These are phyloP conservation scores for Mycena vulgaris DNA, from an alignment of 768 basidiomycete species.

Conservation along the genomic window DNA sequence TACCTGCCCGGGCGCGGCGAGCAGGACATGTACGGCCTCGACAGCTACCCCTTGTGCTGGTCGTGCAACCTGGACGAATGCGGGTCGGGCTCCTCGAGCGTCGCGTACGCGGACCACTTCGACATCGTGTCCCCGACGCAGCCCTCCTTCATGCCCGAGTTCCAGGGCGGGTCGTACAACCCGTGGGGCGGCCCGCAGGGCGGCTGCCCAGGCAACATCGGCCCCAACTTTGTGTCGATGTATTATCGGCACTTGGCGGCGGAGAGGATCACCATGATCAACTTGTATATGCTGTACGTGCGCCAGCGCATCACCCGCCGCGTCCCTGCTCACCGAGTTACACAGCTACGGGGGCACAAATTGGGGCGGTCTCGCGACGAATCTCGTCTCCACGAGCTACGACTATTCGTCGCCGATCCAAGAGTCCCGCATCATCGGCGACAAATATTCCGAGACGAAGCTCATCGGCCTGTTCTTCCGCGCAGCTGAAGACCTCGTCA, in stretches of 20 bases:
- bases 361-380: conserved; percentile 35
- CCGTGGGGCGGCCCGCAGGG: conserved; percentile 33
- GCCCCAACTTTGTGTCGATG: conserved; percentile 31
- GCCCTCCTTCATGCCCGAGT: conserved; percentile 35
- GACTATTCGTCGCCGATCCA: conserved; percentile 70
- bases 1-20: conserved; percentile 31
- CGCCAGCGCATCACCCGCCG: not conserved
- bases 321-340: not conserved
- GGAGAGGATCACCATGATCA: conserved; percentile 27
- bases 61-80: conserved; percentile 35
- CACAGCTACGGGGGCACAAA: conserved; percentile 27
- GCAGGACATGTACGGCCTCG: conserved; percentile 32
- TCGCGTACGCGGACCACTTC: conserved; percentile 28
- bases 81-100: conserved; percentile 12
- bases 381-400: conserved; percentile 56
- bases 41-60: conserved; percentile 36
- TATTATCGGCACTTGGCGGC: conserved; percentile 33
- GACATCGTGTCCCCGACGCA: conserved; percentile 32
- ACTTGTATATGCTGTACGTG: conserved; percentile 33
- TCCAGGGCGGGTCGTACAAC: conserved; percentile 36
- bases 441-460: conserved; percentile 72
- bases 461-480: conserved; percentile 70
- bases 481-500: conserved; percentile 67
- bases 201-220: conserved; percentile 27
- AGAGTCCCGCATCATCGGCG: conserved; percentile 62